Evolutionary conservation across 2,329 filamentous ascomycete species (phyloP).

Genomic region (Aureobasidium subglaciale): DNA sequence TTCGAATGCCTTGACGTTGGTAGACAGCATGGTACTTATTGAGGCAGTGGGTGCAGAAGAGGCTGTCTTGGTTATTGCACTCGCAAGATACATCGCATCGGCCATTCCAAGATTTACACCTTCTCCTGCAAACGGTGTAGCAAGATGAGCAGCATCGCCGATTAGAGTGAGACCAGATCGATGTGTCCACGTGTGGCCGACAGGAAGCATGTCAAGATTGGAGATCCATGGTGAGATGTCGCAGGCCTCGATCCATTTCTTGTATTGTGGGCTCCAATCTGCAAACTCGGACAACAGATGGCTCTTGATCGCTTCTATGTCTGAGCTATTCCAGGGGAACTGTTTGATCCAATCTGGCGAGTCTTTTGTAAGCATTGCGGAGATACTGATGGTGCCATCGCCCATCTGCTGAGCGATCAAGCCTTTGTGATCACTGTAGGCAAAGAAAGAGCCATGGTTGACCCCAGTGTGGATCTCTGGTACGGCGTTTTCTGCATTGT

Average conservation of each 20-base stretch:
- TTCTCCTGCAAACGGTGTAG: constrained; percentile 32
- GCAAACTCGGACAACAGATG: constrained; percentile 22
- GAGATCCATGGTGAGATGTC: constrained; percentile 21
- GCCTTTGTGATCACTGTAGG: constrained; percentile 23
- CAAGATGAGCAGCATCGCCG: constrained; percentile 37
- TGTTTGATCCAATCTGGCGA: constrained; percentile 19
- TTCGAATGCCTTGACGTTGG: constrained; percentile 29
- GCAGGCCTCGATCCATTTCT: constrained; percentile 23
- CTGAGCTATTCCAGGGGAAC: constrained; percentile 20
- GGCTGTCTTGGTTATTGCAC: constrained; percentile 25
- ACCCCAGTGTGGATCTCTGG: constrained; percentile 29
- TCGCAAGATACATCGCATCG: constrained; percentile 30
- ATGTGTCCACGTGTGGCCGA: constrained; percentile 33
- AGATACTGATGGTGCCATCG: constrained; percentile 29
- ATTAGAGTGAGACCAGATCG: constrained; percentile 33
- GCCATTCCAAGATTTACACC: constrained; percentile 34
- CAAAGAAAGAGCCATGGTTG: constrained; percentile 30
- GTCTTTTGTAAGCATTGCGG: constrained; percentile 12
- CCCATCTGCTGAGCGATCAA: constrained; percentile 28
- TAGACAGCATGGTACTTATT: constrained; percentile 23
- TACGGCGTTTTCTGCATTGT: constrained; percentile 21
- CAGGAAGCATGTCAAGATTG: constrained; percentile 34
- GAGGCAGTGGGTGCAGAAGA: neutral
- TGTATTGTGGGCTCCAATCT: constrained; percentile 28
- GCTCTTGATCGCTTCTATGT: constrained; percentile 20